These are phyloP conservation scores for Solanum pimpinellifolium DNA, from an alignment of 257 asterid genomes.

Conservation along the genomic window DNA sequence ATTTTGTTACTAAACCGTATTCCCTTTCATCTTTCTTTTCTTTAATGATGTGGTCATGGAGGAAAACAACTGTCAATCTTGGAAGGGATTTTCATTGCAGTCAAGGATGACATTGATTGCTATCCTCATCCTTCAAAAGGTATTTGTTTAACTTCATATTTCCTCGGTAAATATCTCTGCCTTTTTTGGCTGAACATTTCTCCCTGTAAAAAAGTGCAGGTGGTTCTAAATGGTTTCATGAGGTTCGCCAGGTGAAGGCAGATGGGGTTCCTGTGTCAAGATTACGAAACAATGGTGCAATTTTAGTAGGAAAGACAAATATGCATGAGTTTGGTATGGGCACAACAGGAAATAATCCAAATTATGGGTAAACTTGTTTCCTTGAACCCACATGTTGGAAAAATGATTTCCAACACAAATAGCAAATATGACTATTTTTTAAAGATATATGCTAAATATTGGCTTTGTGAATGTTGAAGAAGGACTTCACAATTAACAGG, in stretches of 20 bases:
- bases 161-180: background rate
- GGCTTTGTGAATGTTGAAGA: background rate
- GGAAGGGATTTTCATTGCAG: slow-evolving; percentile 89
- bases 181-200: background rate
- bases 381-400: background rate
- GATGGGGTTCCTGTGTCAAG: slow-evolving; percentile 73
- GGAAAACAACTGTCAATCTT: slow-evolving; percentile 73
- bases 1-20: background rate
- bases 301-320: slow-evolving; percentile 94
- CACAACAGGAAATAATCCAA: slow-evolving; percentile 91
- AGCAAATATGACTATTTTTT: background rate
- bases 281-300: slow-evolving; percentile 76
- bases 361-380: slow-evolving; percentile 54
- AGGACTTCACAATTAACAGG: background rate
- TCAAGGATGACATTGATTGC: slow-evolving; percentile 96
- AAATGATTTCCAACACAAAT: background rate
- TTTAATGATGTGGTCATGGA: slow-evolving; percentile 21
- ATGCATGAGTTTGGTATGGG: slow-evolving; percentile 99
- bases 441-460: background rate
- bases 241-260: slow-evolving; percentile 54
- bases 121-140: slow-evolving; percentile 81
- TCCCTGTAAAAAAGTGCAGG: slow-evolving; percentile 29
- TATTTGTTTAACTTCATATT: slow-evolving; percentile 12
- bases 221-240: slow-evolving; percentile 81
- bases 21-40: background rate